Evolutionary conservation across 2,329 filamentous ascomycete genomes (phyloP), one percentile per base, ranked within the genome.

Genomic region (Tolypocladium inflatum): DNA sequence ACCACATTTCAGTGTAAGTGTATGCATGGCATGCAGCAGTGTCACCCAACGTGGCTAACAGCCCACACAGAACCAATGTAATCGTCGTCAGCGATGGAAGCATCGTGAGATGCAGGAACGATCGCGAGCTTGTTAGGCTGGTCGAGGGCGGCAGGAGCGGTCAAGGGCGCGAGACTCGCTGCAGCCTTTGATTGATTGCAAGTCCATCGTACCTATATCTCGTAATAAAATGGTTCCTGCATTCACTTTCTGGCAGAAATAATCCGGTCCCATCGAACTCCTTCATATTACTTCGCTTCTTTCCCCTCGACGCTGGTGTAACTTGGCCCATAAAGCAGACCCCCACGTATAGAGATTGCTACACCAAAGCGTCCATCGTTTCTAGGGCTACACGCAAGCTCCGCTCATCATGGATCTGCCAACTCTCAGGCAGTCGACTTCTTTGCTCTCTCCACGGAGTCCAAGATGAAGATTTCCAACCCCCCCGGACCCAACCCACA

Each of bases 391-490:
- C 13, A 13, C 15, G 23, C 43, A 48, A 48, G 23, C 15, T 48
- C 43, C 15, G 5, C 33, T n/a, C 7, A n/a, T 11, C 21, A 55
- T 55, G 54, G 39, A 55, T 37, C 30, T 55, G 8, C 54, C 54
- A 6, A 55, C 54, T 21, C 39, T 55, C 1, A 55, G 54, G 54
- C 54, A 5, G 39, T 37, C 4, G 39, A 60, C 8, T 62, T 63
- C 54, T 63, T 63, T 38, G 52, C 45, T 17, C 53, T 71, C 17
- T 63, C 68, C 0, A 52, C 62, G 0, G 65, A 67, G 23, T 60
- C 64, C 17, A 71, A 71, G 53, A 61, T 64, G 61, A 63, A 63
- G 3, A 67, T 69, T 9, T 64, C 67, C 37, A 68, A 72, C 54
- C 67, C 67, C 5, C 63, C 63, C 0, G 58, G 68, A 38, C 60